phyloP scores from a whole-genome alignment of 306 rosid genomes.

The Fragaria ananassa region DNA sequence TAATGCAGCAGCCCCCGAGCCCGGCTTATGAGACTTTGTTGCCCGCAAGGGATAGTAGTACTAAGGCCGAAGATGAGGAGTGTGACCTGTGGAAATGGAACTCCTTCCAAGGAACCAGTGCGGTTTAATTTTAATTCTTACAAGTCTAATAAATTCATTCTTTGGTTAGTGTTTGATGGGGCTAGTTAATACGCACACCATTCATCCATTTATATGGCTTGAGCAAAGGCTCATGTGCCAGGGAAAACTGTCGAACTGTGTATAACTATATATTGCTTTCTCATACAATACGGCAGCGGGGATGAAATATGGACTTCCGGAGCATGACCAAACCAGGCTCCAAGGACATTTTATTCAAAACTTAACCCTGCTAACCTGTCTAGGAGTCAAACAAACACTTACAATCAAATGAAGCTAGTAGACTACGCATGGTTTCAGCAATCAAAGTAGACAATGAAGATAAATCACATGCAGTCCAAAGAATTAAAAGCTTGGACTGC shows the following conservation, averaged over 20 bases:
- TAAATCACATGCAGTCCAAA: no score
- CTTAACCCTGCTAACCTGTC: no score
- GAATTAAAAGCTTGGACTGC: no score
- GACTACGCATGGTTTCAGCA: no score
- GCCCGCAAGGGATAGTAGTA: slow-evolving; percentile 29
- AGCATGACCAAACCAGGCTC: no score
- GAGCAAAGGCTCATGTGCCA: background rate
- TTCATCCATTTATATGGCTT: background rate
- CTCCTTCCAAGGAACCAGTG: slow-evolving; percentile 29
- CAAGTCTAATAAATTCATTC: background rate
- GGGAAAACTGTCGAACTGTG: background rate
- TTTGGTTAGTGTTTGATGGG: background rate
- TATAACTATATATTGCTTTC: background rate
- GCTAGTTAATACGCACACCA: background rate
- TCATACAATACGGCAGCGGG: no score
- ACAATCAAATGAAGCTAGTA: no score
- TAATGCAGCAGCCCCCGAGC: slow-evolving; percentile 45
- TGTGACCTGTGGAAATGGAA: slow-evolving; percentile 53
- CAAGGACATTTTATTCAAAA: no score
- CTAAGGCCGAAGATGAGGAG: slow-evolving; percentile 39
- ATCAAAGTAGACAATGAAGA: no score
- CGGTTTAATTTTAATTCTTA: background rate
- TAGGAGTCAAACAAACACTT: no score
- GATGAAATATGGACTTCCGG: no score
- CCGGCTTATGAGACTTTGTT: slow-evolving; percentile 28